Conservation (phyloP, 176 grass and related monocot species). For the Saccharum officinarum region DNA sequence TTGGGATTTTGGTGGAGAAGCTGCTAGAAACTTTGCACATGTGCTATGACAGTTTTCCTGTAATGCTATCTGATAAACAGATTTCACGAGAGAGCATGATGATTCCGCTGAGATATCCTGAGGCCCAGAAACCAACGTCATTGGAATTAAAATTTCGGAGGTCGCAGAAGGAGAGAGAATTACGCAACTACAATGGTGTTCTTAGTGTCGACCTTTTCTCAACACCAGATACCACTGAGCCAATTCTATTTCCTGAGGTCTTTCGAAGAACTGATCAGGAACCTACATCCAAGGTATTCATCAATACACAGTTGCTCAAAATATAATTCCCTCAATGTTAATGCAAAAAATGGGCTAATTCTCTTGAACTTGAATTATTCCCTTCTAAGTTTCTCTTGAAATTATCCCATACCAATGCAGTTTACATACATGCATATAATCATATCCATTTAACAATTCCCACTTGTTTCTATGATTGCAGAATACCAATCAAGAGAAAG, state of each 20-base stretch:
- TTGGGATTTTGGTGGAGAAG: slow-evolving; percentile 51
- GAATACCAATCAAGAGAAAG: background rate
- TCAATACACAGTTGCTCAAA: background rate
- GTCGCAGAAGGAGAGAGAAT: slow-evolving; percentile 29
- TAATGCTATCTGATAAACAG: slow-evolving; percentile 44
- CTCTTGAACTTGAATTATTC: background rate
- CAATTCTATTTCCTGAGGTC: slow-evolving; percentile 38
- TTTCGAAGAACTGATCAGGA: slow-evolving; percentile 5
- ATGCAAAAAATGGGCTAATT: background rate
- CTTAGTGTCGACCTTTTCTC: slow-evolving; percentile 45
- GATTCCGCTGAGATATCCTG: slow-evolving; percentile 45
- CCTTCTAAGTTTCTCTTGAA: background rate
- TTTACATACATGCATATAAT: background rate
- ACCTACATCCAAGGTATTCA: slow-evolving; percentile 9
- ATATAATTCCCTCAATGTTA: background rate
- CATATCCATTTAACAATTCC: background rate
- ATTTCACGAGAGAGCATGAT: slow-evolving; percentile 23
- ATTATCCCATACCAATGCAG: background rate
- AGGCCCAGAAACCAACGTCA: background rate
- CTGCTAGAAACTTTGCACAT: slow-evolving; percentile 54
- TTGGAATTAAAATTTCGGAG: slow-evolving; percentile 42
- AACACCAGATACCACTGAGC: slow-evolving; percentile 49
- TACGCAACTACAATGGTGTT: slow-evolving; percentile 33
- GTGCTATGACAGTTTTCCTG: slow-evolving; percentile 57
- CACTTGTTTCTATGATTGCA: slow-evolving; percentile 1